Evolutionary conservation across 441 rosid genomes (phyloP).

Genomic region (Aquilaria agallochum): DNA sequence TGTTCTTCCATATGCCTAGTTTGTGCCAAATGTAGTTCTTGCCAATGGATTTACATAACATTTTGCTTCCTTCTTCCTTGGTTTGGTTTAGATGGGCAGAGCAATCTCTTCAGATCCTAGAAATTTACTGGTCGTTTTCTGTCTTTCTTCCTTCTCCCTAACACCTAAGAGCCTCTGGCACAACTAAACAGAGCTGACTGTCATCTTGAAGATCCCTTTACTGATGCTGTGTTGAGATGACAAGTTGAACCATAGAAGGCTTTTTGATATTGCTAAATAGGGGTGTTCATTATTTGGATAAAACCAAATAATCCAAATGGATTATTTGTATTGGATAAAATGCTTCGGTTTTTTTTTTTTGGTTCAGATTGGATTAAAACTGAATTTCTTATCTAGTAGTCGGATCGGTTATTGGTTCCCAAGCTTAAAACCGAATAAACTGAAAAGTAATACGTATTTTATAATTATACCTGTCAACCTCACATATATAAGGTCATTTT

Average conservation of each 20-base stretch:
- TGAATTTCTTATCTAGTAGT: too few species aligned
- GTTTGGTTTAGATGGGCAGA: slow-evolving; percentile 20
- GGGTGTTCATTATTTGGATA: slow-evolving; percentile 1
- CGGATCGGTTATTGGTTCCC: too few species aligned
- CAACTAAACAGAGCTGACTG: slow-evolving; percentile 49
- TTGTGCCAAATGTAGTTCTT: too few species aligned
- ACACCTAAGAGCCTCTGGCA: slow-evolving; percentile 25
- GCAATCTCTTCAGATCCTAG: slow-evolving; percentile 25
- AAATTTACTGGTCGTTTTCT: slow-evolving; percentile 1
- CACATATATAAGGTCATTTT: too few species aligned
- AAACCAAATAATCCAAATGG: slow-evolving; percentile 16
- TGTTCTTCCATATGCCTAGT: too few species aligned
- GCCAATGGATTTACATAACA: too few species aligned
- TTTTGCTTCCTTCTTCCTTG: slow-evolving; percentile 3
- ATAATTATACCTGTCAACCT: too few species aligned
- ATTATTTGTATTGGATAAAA: too few species aligned
- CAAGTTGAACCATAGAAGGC: slow-evolving; percentile 11
- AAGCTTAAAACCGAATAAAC: too few species aligned
- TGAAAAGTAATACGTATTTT: too few species aligned
- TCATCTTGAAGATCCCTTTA: slow-evolving; percentile 32
- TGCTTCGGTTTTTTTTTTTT: too few species aligned
- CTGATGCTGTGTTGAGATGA: slow-evolving; percentile 4
- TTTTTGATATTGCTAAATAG: slow-evolving; percentile 2
- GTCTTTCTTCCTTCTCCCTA: slow-evolving; percentile 13
- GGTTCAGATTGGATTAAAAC: too few species aligned